Evolutionary conservation across 2,329 filamentous ascomycete species (phyloP).

Genomic region (Curvularia hawaiiensis): DNA sequence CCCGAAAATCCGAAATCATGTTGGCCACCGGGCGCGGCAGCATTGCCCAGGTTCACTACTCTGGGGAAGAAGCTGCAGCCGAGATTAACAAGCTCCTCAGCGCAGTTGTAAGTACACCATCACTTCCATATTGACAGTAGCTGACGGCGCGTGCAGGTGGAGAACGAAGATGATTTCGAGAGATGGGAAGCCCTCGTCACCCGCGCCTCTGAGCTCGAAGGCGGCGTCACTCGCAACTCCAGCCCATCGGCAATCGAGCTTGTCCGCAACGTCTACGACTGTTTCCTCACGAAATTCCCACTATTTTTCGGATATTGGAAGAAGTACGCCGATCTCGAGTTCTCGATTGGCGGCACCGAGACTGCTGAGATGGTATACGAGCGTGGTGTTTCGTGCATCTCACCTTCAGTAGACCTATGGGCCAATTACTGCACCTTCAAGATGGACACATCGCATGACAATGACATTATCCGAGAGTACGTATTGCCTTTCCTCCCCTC

Average conservation of each 20-base stretch:
- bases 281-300: constrained; percentile 92
- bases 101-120: constrained; percentile 69
- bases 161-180: constrained; percentile 89
- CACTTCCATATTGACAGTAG: not conserved
- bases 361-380: constrained; percentile 99
- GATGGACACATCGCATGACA: constrained; percentile 93
- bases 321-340: constrained; percentile 97
- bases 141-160: constrained; percentile 51
- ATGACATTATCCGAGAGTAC: constrained; percentile 99
- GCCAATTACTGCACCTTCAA: constrained; percentile 98
- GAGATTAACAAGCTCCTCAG: constrained; percentile 79
- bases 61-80: constrained; percentile 40
- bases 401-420: constrained; percentile 95
- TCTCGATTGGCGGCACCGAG: constrained; percentile 94
- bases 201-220: constrained; percentile 82
- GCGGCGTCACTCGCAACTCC: constrained; percentile 94
- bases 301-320: constrained; percentile 99
- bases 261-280: constrained; percentile 86
- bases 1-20: constrained; percentile 27
- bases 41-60: constrained; percentile 40
- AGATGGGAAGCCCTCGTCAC: constrained; percentile 92
- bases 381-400: constrained; percentile 89
- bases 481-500: constrained; percentile 56
- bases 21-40: constrained; percentile 37
- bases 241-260: constrained; percentile 90